A percentile compares a stretch with the other conserved stretches of the same genome.
Conservation (phyloP, 768 basidiomycete species). For the Leccinum rimulosum region DNA sequence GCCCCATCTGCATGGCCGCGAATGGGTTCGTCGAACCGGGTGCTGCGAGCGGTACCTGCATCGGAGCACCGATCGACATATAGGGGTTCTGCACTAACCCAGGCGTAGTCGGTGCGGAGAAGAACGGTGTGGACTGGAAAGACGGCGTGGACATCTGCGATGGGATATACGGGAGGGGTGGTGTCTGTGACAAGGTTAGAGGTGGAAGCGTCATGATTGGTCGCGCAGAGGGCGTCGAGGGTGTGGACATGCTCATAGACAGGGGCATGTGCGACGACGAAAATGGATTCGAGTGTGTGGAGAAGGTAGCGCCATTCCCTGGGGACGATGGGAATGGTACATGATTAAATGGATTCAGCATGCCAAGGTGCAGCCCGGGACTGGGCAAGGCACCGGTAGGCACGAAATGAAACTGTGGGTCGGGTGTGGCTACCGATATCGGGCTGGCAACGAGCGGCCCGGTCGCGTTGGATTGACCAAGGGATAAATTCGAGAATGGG, state of each 20-base stretch:
- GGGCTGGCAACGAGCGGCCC: constrained; percentile 5
- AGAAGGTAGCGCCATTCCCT: constrained; percentile 1
- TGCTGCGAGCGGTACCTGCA: constrained; percentile 26
- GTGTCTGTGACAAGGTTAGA: constrained; percentile 6
- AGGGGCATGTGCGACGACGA: constrained; percentile 1
- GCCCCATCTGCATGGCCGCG: constrained; percentile 15
- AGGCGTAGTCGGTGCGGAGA: neutral
- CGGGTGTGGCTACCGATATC: constrained; percentile 1
- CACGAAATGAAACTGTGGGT: constrained; percentile 8
- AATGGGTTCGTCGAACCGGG: constrained; percentile 16
- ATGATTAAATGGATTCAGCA: constrained; percentile 22
- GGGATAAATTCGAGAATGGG: constrained; percentile 21
- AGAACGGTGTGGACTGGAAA: constrained; percentile 10
- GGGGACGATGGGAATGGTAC: neutral
- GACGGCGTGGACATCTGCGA: constrained; percentile 1
- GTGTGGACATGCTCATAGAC: constrained; percentile 4
- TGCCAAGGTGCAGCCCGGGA: constrained; percentile 12
- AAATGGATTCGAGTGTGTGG: constrained; percentile 17
- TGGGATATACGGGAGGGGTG: neutral
- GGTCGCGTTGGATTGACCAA: constrained; percentile 3
- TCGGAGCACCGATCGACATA: constrained; percentile 1
- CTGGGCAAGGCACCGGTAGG: constrained; percentile 7
- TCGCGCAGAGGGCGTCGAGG: constrained; percentile 10
- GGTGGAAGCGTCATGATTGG: constrained; percentile 8
- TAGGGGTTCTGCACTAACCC: constrained; percentile 25